These are phyloP conservation scores for Talaromyces pinophilus DNA, from an alignment of 2,329 filamentous ascomycete genomes.

Conservation along the genomic window DNA sequence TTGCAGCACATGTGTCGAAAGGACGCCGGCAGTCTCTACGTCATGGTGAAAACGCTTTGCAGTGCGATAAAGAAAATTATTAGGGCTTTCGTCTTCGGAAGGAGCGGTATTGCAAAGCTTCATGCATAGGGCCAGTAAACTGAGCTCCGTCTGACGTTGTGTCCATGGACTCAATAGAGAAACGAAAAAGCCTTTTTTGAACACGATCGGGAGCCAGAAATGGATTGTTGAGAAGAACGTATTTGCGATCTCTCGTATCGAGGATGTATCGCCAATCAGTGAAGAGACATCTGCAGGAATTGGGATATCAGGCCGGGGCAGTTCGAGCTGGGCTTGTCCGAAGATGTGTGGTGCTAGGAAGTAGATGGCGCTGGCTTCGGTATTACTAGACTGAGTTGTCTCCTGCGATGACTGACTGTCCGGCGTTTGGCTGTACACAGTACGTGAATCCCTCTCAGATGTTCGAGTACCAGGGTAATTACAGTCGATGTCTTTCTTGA, in stretches of 20 bases:
- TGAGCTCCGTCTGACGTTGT: not conserved
- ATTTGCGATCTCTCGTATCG: not conserved
- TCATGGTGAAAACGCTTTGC: not conserved
- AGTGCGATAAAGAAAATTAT: not conserved
- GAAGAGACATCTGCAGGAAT: not conserved
- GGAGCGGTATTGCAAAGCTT: not conserved
- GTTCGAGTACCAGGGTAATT: not conserved
- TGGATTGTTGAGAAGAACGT: not conserved
- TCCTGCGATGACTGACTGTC: not conserved
- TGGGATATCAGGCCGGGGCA: not conserved
- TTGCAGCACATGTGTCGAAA: slow-evolving; percentile 1
- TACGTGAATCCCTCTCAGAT: not conserved
- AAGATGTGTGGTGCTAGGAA: slow-evolving; percentile 1
- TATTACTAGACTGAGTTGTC: not conserved
- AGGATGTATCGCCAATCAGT: not conserved
- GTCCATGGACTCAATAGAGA: not conserved
- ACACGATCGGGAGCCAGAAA: not conserved
- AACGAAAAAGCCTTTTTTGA: not conserved
- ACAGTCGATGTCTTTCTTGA: not conserved
- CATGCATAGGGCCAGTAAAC: not conserved
- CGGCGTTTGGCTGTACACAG: not conserved
- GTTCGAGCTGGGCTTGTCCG: not conserved
- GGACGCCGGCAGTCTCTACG: not conserved
- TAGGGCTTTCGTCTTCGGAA: not conserved
- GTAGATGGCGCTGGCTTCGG: not conserved